Conservation (phyloP, 768 basidiomycete genomes). For the Pholiota microspora region DNA sequence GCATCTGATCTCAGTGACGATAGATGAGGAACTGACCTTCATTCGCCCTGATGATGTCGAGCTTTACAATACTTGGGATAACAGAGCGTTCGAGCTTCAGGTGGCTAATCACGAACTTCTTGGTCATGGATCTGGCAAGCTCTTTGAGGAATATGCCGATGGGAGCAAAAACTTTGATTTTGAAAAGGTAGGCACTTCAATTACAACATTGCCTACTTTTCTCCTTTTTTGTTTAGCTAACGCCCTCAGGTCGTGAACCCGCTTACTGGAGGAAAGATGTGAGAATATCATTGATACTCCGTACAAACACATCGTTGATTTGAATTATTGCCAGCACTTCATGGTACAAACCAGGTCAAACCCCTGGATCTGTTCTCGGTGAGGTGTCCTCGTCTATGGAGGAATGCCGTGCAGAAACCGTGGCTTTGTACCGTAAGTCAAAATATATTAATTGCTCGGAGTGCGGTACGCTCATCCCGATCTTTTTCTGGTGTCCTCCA, state of each 20-base stretch:
- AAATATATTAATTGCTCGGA: not conserved
- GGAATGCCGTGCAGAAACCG: constrained; percentile 90
- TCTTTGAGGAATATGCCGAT: constrained; percentile 73
- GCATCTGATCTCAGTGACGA: not conserved
- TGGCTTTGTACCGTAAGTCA: constrained; percentile 72
- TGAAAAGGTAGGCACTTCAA: too few relatives aligned
- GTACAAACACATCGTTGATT: not conserved
- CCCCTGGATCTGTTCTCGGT: constrained; percentile 77
- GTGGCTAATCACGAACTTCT: constrained; percentile 90
- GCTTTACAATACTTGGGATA: constrained; percentile 78
- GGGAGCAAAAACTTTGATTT: constrained; percentile 84
- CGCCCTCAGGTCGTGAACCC: constrained; percentile 69
- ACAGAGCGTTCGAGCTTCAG: constrained; percentile 78
- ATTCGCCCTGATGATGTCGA: constrained; percentile 75
- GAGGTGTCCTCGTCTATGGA: constrained; percentile 91
- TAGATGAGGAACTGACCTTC: constrained; percentile 80
- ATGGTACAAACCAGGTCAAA: constrained; percentile 90
- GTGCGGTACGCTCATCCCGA: constrained; percentile 8
- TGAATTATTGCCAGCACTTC: constrained; percentile 46
- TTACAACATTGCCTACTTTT: constrained; percentile 14
- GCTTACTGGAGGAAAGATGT: constrained; percentile 76
- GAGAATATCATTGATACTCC: constrained; percentile 19
- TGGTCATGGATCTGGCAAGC: constrained; percentile 83
- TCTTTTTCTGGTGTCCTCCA: constrained; percentile 22
- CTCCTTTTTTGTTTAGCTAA: not conserved